A percentile compares a stretch with the other conserved stretches of the same genome.
These are phyloP conservation scores for Arthrobotrys megalospora DNA, from an alignment of 2,329 filamentous ascomycete species.

Conservation along the genomic window DNA sequence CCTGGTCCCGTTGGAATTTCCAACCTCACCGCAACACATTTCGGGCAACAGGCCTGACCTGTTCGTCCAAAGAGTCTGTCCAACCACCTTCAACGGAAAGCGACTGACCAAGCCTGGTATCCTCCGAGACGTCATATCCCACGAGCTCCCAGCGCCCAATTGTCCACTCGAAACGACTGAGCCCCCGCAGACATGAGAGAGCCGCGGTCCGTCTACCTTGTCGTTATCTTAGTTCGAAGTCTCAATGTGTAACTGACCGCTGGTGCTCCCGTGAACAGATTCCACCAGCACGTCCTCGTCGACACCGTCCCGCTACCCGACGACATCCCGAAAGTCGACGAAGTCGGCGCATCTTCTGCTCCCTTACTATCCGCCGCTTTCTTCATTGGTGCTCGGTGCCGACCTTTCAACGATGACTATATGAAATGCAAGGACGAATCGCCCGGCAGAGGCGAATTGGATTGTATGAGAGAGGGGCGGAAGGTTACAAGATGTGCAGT, in stretches of 20 bases:
- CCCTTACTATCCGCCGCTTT: conserved; percentile 92
- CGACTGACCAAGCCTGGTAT: conserved; percentile 29
- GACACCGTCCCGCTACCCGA: conserved; percentile 96
- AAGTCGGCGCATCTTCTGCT: conserved; percentile 92
- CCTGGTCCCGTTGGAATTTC: conserved; percentile 49
- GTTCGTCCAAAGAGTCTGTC: conserved; percentile 31
- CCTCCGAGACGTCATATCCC: conserved; percentile 49
- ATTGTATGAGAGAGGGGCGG: conserved; percentile 95
- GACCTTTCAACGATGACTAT: conserved; percentile 96
- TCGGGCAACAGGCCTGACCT: conserved; percentile 9
- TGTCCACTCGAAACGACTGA: conserved; percentile 23
- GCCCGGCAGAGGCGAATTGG: conserved; percentile 89
- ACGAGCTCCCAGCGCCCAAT: conserved; percentile 37
- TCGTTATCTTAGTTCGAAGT: background rate
- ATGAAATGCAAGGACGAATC: conserved; percentile 99
- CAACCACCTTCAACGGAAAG: conserved; percentile 33
- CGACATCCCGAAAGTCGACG: conserved; percentile 90
- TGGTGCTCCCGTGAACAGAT: conserved; percentile 73
- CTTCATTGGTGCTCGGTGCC: conserved; percentile 97
- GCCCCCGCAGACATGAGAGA: conserved; percentile 47
- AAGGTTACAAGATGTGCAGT: conserved; percentile 96
- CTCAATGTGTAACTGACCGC: conserved; percentile 20
- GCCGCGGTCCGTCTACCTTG: conserved; percentile 37
- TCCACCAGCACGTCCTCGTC: conserved; percentile 92
- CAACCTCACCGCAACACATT: conserved; percentile 57